Evolutionary conservation across 352 stramenopile genomes (phyloP), one percentile per base, ranked within the genome.

Genomic region (Phytophthora citricola): DNA sequence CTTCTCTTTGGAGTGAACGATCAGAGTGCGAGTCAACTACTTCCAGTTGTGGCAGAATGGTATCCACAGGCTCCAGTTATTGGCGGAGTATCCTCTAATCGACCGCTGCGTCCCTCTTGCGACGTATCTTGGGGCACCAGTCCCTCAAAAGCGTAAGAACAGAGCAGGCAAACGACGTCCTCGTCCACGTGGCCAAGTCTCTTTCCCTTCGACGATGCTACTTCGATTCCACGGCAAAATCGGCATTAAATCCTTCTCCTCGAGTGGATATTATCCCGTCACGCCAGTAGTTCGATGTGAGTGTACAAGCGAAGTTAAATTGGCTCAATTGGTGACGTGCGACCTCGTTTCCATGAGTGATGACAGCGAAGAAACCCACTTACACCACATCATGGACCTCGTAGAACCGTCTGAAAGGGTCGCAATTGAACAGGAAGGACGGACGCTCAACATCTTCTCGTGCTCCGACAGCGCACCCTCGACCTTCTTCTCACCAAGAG

Each of bases 1-100:
- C 32, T 91, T 38, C n/a, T 90, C 14, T 87, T 85, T 50, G 79
- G 80, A 45, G 76, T 76, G 20, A 90, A 90, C 55, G 55, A 68
- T 12, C 77, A 78, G 51, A 81, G 81, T 17, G 73, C 80, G 7
- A 62, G 66, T 31, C 69, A 81, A n/a, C 58, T 92, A 8, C 40
- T 81, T 11, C 43, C 45, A 5, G 54, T 78, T 14, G 47, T 86
- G 20, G 49, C 60, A 3, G 36, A 73, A 32, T 85, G 78, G 78
- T 68, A 79, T 62, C 70, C 82, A 3, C 41, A 34, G 22, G 71
- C 73, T 7, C 31, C 70, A 3, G 50, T 92, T 31, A 66, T 78
- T 14, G 84, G 84, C 0, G 76, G 40, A 0, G 79, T 91, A 32
- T 71, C 81, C 75, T 2, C 64, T 85, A 8, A 54, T 61, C 2